Base-by-base conservation (phyloP, 768 basidiomycete genomes). In the Termitomyces sp. region DNA sequence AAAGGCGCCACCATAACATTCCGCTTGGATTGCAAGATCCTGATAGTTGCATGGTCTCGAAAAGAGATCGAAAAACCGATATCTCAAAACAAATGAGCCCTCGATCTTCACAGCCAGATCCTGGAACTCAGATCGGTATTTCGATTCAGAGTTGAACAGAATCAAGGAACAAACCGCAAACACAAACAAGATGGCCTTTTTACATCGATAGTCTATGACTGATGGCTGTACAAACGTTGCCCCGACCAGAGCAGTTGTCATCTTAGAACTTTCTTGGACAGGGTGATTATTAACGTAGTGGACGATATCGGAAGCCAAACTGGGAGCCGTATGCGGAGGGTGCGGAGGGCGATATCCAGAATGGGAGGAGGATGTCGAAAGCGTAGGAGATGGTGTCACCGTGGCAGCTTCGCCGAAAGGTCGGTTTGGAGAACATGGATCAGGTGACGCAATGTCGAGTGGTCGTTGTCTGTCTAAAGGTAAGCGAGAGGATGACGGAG, bases 71-170 rank as follows among this genome's bases (percentile, higher is more conserved):
- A 89, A 87, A 57, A 80, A 77, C 4, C 87, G 77, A 66, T 88
- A 88, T 44, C 87, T 79, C 28, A 89, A 73, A 41, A 85, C 77
- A 66, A 88, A 90, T 16, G 74, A 77, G 26, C 88, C 88, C 65
- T 88, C 87, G 23, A 77, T 78, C 64, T 83, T 85, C 5, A 89
- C 87, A 0, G 87, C 85, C n/a, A 89, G 73, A 65, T 89, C 87
- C 88, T 89, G 63, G 9, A n/a, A 41, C 44, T 32, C 5, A 51
- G 46, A 12, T 28, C 36, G 54, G 14, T 41, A 20, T 60, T 2
- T 50, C 47, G 16, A 40, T 48, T 51, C 48, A 18, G 14, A 41
- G 18, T n/a, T 33, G 43, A 44, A 28, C 33, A 55, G 44, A 35
- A 16, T 18, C 20, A 14, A 1, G 35, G 55, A 41, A 77, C 79